These are phyloP conservation scores for Pelargonium cotyledonis DNA, from an alignment of 441 rosid genomes.

Conservation along the genomic window DNA sequence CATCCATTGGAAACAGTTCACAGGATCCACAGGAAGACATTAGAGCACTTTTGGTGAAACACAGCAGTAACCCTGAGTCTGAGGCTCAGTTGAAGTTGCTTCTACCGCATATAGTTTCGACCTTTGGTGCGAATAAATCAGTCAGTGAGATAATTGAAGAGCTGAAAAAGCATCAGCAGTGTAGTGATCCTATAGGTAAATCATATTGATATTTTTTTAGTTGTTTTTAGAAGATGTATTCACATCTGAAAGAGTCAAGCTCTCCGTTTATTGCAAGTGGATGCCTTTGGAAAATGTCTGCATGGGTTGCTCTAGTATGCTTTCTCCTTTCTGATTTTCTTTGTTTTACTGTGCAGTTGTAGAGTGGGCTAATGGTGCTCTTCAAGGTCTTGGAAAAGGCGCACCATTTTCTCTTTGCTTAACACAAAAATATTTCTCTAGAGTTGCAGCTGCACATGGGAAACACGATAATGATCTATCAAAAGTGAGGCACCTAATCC, in stretches of 20 bases:
- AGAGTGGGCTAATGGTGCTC: constrained; percentile 77
- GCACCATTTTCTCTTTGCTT: constrained; percentile 82
- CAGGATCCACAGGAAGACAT: constrained; percentile 63
- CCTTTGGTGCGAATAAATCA: constrained; percentile 56
- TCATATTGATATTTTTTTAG: not conserved
- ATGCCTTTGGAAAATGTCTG: not conserved
- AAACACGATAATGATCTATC: constrained; percentile 47
- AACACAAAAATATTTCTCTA: constrained; percentile 57
- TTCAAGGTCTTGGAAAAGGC: constrained; percentile 67
- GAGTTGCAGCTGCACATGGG: constrained; percentile 57
- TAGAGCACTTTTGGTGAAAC: constrained; percentile 45
- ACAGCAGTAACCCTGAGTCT: constrained; percentile 55
- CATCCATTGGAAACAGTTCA: constrained; percentile 37
- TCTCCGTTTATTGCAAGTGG: not conserved
- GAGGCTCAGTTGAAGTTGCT: constrained; percentile 59
- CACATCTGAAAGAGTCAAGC: not conserved
- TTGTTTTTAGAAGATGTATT: not conserved
- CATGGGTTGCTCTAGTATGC: constrained; percentile 10
- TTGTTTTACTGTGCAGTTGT: constrained; percentile 33
- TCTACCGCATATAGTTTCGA: constrained; percentile 63
- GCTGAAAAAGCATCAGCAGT: constrained; percentile 53
- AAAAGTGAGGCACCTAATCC: constrained; percentile 36
- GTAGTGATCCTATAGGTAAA: constrained; percentile 61
- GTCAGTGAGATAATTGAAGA: constrained; percentile 62
- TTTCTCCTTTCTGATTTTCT: constrained; percentile 4